These are phyloP conservation scores for Rhizoclosmatium sp. DNA, from an alignment of 192 early-diverging fungal species.

Conservation along the genomic window DNA sequence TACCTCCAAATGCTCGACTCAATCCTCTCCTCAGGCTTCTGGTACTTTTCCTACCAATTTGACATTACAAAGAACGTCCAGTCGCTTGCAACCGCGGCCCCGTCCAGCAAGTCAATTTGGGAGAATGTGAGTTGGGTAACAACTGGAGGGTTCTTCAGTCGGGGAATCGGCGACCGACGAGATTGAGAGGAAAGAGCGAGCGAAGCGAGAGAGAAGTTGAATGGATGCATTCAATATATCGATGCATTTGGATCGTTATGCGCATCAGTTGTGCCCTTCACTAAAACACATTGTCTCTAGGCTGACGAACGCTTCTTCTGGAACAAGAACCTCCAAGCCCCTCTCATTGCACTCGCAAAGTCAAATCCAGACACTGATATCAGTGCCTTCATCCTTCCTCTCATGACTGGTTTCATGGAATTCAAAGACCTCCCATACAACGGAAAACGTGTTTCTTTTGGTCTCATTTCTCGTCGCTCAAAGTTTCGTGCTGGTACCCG, in stretches of 20 bases:
- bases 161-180: too few species aligned
- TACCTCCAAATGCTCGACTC: constrained; percentile 68
- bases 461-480: constrained; percentile 42
- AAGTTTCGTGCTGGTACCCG: constrained; percentile 81
- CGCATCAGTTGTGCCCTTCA: background rate
- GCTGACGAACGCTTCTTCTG: constrained; percentile 96
- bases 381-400: constrained; percentile 84
- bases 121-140: constrained; percentile 6
- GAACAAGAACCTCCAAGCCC: constrained; percentile 77
- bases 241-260: too few species aligned
- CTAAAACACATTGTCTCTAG: constrained; percentile 39
- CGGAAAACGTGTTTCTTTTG: constrained; percentile 61
- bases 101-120: constrained; percentile 53
- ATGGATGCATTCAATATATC: too few species aligned
- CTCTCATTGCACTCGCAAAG: constrained; percentile 69
- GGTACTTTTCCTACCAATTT: constrained; percentile 87
- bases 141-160: too few species aligned
- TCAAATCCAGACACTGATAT: constrained; percentile 53
- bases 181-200: too few species aligned
- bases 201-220: too few species aligned
- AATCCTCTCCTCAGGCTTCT: constrained; percentile 60
- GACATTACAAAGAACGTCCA: constrained; percentile 79
- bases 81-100: constrained; percentile 36
- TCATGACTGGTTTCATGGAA: constrained; percentile 88
- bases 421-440: constrained; percentile 63